A percentile compares a stretch with the other conserved stretches of the same genome.
These are phyloP conservation scores for Melampsora abietis-canadensis DNA, from an alignment of 1,284 basidiomycete genomes.

Conservation along the genomic window DNA sequence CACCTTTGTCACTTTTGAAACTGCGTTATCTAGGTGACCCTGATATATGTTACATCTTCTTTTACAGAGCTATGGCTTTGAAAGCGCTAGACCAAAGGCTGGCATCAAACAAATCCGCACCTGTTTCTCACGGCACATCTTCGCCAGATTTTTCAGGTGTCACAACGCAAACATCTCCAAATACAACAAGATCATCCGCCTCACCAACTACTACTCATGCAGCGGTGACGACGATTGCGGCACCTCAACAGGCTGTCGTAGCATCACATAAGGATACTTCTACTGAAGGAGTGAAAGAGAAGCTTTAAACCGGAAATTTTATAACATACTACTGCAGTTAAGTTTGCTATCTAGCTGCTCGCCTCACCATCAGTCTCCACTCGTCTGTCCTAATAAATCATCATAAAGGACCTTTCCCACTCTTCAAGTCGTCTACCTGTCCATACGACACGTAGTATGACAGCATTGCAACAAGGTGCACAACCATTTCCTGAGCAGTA, in stretches of 20 bases:
- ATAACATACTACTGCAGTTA: neutral
- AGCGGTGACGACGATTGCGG: neutral
- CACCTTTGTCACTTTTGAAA: neutral
- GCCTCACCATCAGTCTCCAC: too few species aligned
- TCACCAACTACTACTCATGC: neutral
- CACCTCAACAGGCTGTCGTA: neutral
- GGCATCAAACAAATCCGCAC: slow-evolving; percentile 56
- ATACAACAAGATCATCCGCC: neutral
- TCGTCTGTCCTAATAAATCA: too few species aligned
- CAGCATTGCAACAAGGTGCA: too few species aligned
- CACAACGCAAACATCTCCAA: slow-evolving; percentile 11
- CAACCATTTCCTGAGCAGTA: too few species aligned
- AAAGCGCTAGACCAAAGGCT: slow-evolving; percentile 91
- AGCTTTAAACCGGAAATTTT: neutral
- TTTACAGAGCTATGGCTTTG: slow-evolving; percentile 76
- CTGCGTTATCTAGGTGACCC: neutral
- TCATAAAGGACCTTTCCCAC: too few species aligned
- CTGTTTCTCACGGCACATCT: slow-evolving; percentile 3
- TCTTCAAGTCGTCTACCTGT: too few species aligned
- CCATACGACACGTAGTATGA: too few species aligned
- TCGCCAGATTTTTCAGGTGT: slow-evolving; percentile 26
- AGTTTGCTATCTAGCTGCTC: too few species aligned
- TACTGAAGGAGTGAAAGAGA: neutral
- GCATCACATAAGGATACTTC: neutral
- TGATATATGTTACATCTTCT: slow-evolving; percentile 41